Evolutionary conservation across 1,139 yeast genomes (phyloP).

Genomic region (Zygoascus meyerae): DNA sequence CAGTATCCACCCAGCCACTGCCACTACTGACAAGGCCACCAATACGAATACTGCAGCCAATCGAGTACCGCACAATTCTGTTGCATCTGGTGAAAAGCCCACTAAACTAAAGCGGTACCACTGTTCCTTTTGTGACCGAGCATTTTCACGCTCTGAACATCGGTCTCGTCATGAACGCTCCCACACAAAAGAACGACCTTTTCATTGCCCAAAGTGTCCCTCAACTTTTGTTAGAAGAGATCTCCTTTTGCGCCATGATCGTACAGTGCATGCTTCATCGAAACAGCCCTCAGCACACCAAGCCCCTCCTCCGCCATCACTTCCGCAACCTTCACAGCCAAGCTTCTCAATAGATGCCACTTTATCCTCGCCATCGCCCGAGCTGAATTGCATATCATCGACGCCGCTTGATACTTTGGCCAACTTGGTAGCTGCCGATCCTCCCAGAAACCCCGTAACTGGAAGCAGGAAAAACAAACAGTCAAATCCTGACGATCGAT

Average conservation of each 20-base stretch:
- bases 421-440: background rate
- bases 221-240: slow-evolving; percentile 74
- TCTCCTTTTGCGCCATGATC: slow-evolving; percentile 65
- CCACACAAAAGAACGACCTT: slow-evolving; percentile 79
- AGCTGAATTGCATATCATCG: too few species aligned
- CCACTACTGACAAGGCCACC: too few species aligned
- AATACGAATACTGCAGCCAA: background rate
- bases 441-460: background rate
- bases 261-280: slow-evolving; percentile 60
- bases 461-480: background rate
- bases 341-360: background rate
- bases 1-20: too few species aligned
- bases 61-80: too few species aligned
- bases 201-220: slow-evolving; percentile 65
- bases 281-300: slow-evolving; percentile 9
- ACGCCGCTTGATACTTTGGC: slow-evolving; percentile 3
- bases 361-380: too few species aligned
- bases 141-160: slow-evolving; percentile 77
- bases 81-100: background rate
- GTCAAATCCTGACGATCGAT: background rate
- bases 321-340: slow-evolving; percentile 5
- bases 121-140: slow-evolving; percentile 75
- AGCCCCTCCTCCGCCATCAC: slow-evolving; percentile 6
- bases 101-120: slow-evolving; percentile 45
- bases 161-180: slow-evolving; percentile 77